Evolutionary conservation across 1,284 basidiomycete species (phyloP), one percentile per base, ranked within the genome.

Genomic region (Lignosus rhinocerotis): DNA sequence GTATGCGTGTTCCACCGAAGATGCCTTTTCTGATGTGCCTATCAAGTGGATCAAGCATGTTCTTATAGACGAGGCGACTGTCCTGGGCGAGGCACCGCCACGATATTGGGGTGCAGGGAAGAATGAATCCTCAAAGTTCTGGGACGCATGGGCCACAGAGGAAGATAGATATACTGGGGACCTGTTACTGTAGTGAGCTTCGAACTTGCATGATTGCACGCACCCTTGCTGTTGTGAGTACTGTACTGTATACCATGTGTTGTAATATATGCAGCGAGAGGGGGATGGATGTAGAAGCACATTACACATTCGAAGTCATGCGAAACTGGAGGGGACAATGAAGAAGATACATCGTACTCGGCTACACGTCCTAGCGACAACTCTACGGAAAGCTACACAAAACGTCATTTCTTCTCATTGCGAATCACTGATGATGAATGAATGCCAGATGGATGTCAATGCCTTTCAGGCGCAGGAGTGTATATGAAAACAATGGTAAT

Each of bases 31-130:
- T 17, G 17, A 33, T 21, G 21, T 38, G 12, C 17, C 30, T 31
- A 6, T 33, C 7, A 62, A 88, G 86, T 77, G 78, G 49, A 79
- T 87, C 33, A 77, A 81, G 48, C 82, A 88, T 68, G 83, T 89
- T 14, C 78, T 90, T 51, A 77, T 91, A 55, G 80, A 81, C 17
- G 78, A 80, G 56, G 76, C 75, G 2, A 80, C 83, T 3, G 86
- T 82, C 2, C 74, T 74, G 19, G 80, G 81, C 2, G 73, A 80
- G 53, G 72, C 75, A 44, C 73, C 76, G 4, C 82, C 86, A 1
- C 69, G 80, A 59, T 90, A 88, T 69, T 91, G 85, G 78, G 78
- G 78, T 3, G 32, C 55, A 17, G 50, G 55, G 25, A 76, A 85
- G 54, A 81, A 81, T 1, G 84, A 89, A 56, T 79, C 78, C 0